Conservation (phyloP, 805 yeast species). For the Kazachstania kunashirensis region DNA sequence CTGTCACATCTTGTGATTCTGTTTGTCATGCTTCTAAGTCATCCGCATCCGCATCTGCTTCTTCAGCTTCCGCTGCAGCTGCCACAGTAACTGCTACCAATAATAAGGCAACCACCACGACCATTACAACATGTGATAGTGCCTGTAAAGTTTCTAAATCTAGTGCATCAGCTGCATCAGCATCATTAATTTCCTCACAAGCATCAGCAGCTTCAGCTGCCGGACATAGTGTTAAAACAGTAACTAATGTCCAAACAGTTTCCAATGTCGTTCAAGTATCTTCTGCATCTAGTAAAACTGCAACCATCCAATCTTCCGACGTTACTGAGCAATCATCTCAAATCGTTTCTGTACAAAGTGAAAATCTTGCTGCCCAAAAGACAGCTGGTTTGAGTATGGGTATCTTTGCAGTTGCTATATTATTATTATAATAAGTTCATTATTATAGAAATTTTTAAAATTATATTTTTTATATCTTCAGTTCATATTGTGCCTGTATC, state of each 20-base stretch:
- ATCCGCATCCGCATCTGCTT: constrained; percentile 3
- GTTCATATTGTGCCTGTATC: no score
- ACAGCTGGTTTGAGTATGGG: constrained; percentile 7
- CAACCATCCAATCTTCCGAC: constrained; percentile 3
- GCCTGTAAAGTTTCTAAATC: constrained; percentile 2
- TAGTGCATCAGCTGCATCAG: background rate
- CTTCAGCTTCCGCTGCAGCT: background rate
- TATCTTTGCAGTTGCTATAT: constrained; percentile 8
- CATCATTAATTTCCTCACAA: constrained; percentile 1
- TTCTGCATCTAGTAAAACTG: background rate
- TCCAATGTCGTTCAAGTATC: background rate
- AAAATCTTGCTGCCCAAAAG: constrained; percentile 7
- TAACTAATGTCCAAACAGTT: background rate
- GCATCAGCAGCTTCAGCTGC: background rate
- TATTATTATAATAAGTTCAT: constrained; percentile 6
- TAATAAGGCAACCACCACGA: background rate
- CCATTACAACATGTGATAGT: constrained; percentile 2
- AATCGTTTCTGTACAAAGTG: constrained; percentile 6
- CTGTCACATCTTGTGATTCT: constrained; percentile 8
- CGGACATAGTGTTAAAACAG: background rate
- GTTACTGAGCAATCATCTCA: constrained; percentile 2
- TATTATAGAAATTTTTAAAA: no score
- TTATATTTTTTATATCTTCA: no score
- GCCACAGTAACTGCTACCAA: constrained; percentile 5
- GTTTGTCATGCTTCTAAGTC: constrained; percentile 7